Conservation (phyloP, 192 early-diverging fungal genomes). For the Gorgonomyces haynaldii region DNA sequence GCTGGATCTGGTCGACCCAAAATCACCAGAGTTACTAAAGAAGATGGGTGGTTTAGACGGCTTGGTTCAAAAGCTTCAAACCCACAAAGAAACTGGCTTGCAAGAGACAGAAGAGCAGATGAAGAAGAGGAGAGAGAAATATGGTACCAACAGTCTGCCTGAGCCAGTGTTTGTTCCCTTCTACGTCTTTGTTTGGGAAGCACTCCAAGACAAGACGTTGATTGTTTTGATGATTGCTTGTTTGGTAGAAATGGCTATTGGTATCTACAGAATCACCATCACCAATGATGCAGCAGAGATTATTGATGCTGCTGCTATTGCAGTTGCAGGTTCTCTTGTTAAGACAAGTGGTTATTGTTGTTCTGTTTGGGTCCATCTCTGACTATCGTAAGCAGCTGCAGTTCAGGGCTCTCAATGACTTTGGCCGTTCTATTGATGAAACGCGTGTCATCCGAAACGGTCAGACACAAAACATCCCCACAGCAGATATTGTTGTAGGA, state of each 20-base stretch:
- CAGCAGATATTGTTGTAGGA: constrained; percentile 76
- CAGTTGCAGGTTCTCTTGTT: constrained; percentile 40
- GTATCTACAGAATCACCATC: constrained; percentile 66
- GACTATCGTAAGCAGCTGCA: constrained; percentile 42
- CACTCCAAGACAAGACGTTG: constrained; percentile 43
- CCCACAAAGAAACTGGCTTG: constrained; percentile 20
- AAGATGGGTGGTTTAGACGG: constrained; percentile 21
- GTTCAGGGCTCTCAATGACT: constrained; percentile 39
- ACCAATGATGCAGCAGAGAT: constrained; percentile 50
- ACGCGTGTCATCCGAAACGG: constrained; percentile 60
- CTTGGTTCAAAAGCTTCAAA: constrained; percentile 17
- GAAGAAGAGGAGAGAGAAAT: not conserved
- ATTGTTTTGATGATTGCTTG: constrained; percentile 81
- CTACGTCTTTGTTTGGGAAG: constrained; percentile 27
- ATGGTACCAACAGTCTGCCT: constrained; percentile 31
- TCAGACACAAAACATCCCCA: constrained; percentile 56
- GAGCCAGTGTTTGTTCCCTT: constrained; percentile 16
- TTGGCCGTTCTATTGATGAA: constrained; percentile 19
- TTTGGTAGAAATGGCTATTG: constrained; percentile 67
- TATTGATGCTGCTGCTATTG: constrained; percentile 67
- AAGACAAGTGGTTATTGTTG: constrained; percentile 69
- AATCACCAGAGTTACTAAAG: constrained; percentile 17
- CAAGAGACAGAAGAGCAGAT: constrained; percentile 1
- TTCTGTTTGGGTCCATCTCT: constrained; percentile 82
- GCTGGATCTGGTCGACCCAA: constrained; percentile 28